These are phyloP conservation scores for Pseudogymnoascus sp. DNA, from an alignment of 2,329 filamentous ascomycete genomes.

Conservation along the genomic window DNA sequence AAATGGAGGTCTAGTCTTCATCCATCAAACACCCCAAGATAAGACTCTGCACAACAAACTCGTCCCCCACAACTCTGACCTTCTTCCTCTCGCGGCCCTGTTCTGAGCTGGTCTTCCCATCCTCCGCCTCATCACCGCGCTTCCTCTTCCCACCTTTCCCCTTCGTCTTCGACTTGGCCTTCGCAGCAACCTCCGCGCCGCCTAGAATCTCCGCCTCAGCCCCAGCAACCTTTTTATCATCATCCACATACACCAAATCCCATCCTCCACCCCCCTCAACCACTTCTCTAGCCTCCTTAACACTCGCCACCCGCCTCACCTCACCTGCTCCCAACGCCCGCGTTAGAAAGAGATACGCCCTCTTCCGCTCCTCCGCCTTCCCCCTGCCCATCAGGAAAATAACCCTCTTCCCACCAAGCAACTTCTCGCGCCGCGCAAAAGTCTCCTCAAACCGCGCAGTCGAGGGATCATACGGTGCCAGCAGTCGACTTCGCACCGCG, in stretches of 20 bases:
- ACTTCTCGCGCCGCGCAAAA: conserved; percentile 51
- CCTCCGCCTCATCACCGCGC: conserved; percentile 29
- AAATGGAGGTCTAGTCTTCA: not conserved
- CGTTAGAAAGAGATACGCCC: conserved; percentile 73
- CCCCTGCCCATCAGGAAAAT: conserved; percentile 64
- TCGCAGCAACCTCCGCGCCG: conserved; percentile 19
- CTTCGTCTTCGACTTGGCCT: conserved; percentile 22
- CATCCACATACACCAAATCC: conserved; percentile 76
- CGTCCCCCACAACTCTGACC: conserved; percentile 68
- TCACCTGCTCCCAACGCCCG: conserved; percentile 65
- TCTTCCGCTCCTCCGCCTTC: conserved; percentile 54
- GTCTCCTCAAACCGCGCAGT: conserved; percentile 50
- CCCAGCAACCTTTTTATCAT: conserved; percentile 37
- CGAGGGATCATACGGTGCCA: conserved; percentile 53
- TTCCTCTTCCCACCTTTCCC: conserved; percentile 38
- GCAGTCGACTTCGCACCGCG: conserved; percentile 65
- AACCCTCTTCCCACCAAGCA: conserved; percentile 59
- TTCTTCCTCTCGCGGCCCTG: conserved; percentile 38
- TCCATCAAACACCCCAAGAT: conserved; percentile 55
- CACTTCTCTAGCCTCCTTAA: conserved; percentile 56
- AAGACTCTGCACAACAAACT: conserved; percentile 85
- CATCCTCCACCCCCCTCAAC: conserved; percentile 45
- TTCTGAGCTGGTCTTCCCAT: conserved; percentile 19
- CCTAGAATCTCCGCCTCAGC: conserved; percentile 32
- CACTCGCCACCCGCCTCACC: conserved; percentile 57